These are phyloP conservation scores for Begonia peltatifolia DNA, from an alignment of 306 rosid genomes.

Conservation along the genomic window DNA sequence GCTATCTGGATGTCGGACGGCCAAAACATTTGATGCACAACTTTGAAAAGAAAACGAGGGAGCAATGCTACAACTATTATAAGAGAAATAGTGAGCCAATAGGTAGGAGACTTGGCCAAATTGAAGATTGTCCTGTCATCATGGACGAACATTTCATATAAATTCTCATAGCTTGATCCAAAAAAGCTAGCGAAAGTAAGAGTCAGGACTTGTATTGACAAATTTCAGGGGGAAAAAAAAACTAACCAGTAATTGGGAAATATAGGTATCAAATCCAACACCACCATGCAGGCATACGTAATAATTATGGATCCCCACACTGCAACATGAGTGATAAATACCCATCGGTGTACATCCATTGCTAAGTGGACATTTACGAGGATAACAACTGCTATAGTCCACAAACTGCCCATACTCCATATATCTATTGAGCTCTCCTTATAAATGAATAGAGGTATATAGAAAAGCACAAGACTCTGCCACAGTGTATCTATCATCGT, in stretches of 20 bases:
- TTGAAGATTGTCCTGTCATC: conserved; percentile 67
- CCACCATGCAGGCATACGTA: conserved; percentile 76
- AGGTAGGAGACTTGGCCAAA: conserved; percentile 53
- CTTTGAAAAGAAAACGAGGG: conserved; percentile 72
- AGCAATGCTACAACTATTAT: conserved; percentile 63
- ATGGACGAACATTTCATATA: not conserved
- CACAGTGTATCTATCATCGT: conserved; percentile 90
- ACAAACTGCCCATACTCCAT: conserved; percentile 94
- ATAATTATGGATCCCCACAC: conserved; percentile 88
- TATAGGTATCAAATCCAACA: conserved; percentile 73
- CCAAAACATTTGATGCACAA: conserved; percentile 57
- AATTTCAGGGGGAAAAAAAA: not conserved
- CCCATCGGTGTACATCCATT: conserved; percentile 87
- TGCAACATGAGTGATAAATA: conserved; percentile 59
- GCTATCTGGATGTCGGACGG: conserved; percentile 92
- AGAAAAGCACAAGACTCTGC: conserved; percentile 96
- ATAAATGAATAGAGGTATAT: conserved; percentile 58
- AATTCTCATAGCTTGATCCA: too few species aligned
- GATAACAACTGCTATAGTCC: conserved; percentile 92
- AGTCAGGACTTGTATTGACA: too few species aligned
- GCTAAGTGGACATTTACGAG: conserved; percentile 91
- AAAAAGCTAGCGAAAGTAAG: too few species aligned
- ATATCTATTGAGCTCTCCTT: conserved; percentile 76
- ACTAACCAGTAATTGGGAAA: conserved; percentile 90
- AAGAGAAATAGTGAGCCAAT: conserved; percentile 74